These are phyloP conservation scores for Chrysoporthe austroafricana DNA, from an alignment of 2,329 filamentous ascomycete genomes.

Conservation along the genomic window DNA sequence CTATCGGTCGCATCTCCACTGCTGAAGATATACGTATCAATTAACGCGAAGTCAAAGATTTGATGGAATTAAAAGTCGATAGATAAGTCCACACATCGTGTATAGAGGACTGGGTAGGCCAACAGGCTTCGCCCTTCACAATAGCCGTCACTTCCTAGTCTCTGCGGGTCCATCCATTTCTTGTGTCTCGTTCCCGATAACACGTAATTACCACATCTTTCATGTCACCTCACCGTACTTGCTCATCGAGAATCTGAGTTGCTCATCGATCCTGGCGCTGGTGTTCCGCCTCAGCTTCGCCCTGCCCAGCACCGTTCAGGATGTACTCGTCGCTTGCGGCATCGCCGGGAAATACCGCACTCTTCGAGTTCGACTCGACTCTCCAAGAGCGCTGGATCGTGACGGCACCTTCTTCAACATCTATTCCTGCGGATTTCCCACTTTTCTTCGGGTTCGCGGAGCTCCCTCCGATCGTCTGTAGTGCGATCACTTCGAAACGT, in stretches of 20 bases:
- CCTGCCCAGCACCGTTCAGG: background rate
- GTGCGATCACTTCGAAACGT: constrained; percentile 10
- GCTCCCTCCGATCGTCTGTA: constrained; percentile 24
- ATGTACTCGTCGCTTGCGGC: constrained; percentile 2
- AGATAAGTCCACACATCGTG: too few relatives aligned
- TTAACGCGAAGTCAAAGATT: too few relatives aligned
- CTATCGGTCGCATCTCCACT: too few relatives aligned
- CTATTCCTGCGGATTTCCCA: background rate
- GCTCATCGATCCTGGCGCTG: background rate
- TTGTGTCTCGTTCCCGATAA: background rate
- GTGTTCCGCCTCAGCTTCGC: background rate
- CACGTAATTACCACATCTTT: background rate
- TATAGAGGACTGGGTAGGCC: too few relatives aligned
- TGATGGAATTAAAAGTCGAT: too few relatives aligned
- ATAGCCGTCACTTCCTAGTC: constrained; percentile 16
- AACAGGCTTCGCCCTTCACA: constrained; percentile 6
- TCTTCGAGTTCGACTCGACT: constrained; percentile 8
- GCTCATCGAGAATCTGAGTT: background rate
- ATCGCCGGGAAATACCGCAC: background rate
- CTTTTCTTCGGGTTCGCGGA: background rate
- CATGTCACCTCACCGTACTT: background rate
- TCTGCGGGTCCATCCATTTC: background rate
- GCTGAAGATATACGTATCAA: too few relatives aligned
- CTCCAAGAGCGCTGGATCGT: constrained; percentile 8
- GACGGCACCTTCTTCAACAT: background rate